phyloP scores from a whole-genome alignment of 805 yeast genomes.

The Wickerhamomyces strasburgensis region DNA sequence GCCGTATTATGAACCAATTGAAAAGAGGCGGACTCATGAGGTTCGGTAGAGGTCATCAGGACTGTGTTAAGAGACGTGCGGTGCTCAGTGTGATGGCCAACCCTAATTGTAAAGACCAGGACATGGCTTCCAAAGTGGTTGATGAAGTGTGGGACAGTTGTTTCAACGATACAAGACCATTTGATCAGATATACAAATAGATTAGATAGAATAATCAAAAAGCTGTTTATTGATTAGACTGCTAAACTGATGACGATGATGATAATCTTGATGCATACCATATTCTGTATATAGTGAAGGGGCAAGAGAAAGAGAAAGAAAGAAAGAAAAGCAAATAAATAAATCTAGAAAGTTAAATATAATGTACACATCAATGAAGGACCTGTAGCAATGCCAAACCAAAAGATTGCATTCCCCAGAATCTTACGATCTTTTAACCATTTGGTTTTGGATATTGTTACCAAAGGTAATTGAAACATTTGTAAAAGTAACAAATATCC shows the following conservation, averaged over 20 bases:
- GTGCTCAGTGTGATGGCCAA: constrained; percentile 77
- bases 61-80: constrained; percentile 87
- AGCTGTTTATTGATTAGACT: too few relatives aligned
- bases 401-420: constrained; percentile 77
- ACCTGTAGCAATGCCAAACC: constrained; percentile 88
- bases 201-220: too few relatives aligned
- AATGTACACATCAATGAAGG: constrained; percentile 85
- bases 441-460: constrained; percentile 54
- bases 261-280: too few relatives aligned
- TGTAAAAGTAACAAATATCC: constrained; percentile 79
- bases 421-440: constrained; percentile 50
- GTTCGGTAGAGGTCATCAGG: constrained; percentile 81
- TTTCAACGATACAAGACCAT: constrained; percentile 92
- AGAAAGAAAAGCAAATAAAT: too few relatives aligned
- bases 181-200: constrained; percentile 74
- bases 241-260: too few relatives aligned
- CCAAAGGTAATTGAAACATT: constrained; percentile 82
- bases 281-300: not conserved
- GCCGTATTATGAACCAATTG: constrained; percentile 80
- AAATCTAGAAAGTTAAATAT: constrained; percentile 67
- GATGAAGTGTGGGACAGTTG: constrained; percentile 90
- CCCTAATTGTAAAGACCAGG: constrained; percentile 69
- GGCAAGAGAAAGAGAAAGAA: too few relatives aligned
- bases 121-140: constrained; percentile 75
- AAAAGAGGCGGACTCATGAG: constrained; percentile 44